Base-by-base conservation (phyloP, 805 yeast genomes). In the Pichia nakasei region DNA sequence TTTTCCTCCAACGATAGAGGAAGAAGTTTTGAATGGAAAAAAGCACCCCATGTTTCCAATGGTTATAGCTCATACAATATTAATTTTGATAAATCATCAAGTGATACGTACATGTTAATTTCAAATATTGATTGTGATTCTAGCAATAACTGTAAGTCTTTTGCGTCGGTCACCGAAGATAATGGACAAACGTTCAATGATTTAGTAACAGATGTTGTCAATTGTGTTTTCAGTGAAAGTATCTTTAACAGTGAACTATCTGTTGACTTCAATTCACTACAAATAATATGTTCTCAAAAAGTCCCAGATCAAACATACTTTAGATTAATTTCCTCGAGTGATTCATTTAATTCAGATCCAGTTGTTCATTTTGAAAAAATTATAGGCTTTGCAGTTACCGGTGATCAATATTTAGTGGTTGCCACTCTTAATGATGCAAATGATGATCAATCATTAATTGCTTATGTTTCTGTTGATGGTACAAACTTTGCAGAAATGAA, bases 381-480 rank as follows among this genome's bases (percentile, higher is more conserved):
- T 31, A 74, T 83, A 36, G 96, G 95, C 0, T 80, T 78, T 51
- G 87, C 93, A 18, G 15, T 29, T 9, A 67, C 78, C 29, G 76
- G 80, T 18, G 83, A 84, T 21, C 80, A 76, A 24, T 91, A 75
- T 54, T 66, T 85, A 21, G 75, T 91, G 24, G 88, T 82, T 41
- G 96, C 95, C 1, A 65, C 75, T 3, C 63, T 73, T 27, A 63
- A 65, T 13, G 75, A 68, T 13, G 75, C 73, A 20, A 63, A 65
- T 15, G 75, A 68, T 13, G 75, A 73, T 21, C 67, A 68, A 2
- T 68, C 77, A 7, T 65, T 88, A 43, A 70, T 72, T 41, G 91
- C 94, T 0, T 73, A 70, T 51, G 87, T 87, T 1, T 80, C 96
- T 1, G 73, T 78, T 17, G 91, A 91, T 61, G 97, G 97, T 18